phyloP scores from a whole-genome alignment of 345 rosid genomes.

The Sisymbrium irio region DNA sequence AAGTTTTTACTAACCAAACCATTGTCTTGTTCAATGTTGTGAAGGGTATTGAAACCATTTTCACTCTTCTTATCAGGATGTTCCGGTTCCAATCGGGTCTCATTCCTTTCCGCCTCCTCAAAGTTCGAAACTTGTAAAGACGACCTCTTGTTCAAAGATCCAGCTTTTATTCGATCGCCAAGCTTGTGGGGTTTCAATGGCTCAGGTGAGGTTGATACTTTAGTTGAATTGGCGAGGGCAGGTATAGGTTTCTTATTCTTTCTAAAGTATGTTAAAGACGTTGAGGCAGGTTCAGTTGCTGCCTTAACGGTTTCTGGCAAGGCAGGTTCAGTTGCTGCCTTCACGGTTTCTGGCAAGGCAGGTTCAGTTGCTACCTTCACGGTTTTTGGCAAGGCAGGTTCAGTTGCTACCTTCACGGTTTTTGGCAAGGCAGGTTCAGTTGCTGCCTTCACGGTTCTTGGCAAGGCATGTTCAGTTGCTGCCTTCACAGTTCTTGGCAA shows the following conservation, averaged over 20 bases:
- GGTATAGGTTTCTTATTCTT: background rate
- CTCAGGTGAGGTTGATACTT: background rate
- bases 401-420: no score
- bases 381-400: background rate
- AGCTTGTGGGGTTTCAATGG: constrained; percentile 20
- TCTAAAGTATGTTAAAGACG: background rate
- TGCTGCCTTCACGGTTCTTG: no score
- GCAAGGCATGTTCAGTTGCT: no score
- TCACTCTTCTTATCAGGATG: background rate
- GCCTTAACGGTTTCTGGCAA: no score
- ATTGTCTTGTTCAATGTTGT: constrained; percentile 21
- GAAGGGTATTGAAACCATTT: background rate
- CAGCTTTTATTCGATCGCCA: background rate
- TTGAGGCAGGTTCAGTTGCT: no score
- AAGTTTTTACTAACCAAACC: constrained; percentile 37
- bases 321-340: no score
- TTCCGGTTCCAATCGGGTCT: background rate
- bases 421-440: no score
- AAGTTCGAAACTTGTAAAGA: background rate
- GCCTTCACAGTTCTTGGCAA: no score
- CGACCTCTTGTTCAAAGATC: constrained; percentile 12
- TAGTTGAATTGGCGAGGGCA: no score
- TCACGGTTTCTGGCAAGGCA: no score
- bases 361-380: background rate
- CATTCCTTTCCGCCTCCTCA: background rate